Evolutionary conservation across 805 yeast genomes (phyloP), one percentile per base, ranked within the genome.

Genomic region (Cyberlindnera euphorbiae): DNA sequence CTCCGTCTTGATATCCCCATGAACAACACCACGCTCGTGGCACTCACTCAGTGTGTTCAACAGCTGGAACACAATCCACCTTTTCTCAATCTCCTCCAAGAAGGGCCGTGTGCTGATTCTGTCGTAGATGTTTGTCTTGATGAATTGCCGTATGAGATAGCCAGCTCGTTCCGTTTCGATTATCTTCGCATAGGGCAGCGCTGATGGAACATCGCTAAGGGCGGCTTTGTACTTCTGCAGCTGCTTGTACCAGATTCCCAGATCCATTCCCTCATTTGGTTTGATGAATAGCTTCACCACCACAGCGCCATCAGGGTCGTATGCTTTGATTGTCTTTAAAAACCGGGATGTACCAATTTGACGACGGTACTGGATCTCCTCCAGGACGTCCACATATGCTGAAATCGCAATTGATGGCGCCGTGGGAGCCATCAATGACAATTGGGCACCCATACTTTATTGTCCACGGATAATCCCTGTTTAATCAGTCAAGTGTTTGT

Each of bases 1-100:
- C 59, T 93, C 98, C 0, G 90, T 68, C 61, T 93, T 89, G 44
- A 93, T 70, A 63, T 93, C 97, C 6, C 98, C 97, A 59, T 93
- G 98, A 37, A 64, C 73, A 4, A 88, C 67, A 8, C 65, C 71
- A 13, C 64, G 52, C 5, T 63, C 64, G 55, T 93, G 97, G 38
- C 89, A 69, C 33, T 73, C 72, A 1, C 69, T 63, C 23, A 89
- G 49, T 0, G 81, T 73, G n/a, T 69, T 65, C 19, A 93, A 55
- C 38, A 90, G 58, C 59, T 93, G 98, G 53, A 77, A 93, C 5
- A 79, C 75, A 24, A 90, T 69, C 83, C 96, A 93, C 46, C 71
- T 71, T 57, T 87, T 82, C 57, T 93, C 97, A 26, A 82, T 69
- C 4, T 73, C 68, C 46, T 82, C 89, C 31, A 90, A 63, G 57